These are phyloP conservation scores for Lactarius evosmus DNA, from an alignment of 768 basidiomycete species.

Conservation along the genomic window DNA sequence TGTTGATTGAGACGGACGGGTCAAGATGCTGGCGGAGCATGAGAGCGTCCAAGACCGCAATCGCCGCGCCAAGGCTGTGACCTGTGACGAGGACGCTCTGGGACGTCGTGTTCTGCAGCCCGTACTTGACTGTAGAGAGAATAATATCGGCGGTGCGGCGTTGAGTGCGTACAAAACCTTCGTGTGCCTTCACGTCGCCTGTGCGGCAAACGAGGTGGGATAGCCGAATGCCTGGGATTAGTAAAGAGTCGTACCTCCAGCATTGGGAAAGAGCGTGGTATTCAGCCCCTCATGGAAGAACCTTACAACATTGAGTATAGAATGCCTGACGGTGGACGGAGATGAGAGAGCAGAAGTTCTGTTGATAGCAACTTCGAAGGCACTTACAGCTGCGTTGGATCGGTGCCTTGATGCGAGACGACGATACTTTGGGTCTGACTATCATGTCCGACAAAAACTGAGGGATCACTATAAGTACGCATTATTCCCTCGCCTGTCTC, in stretches of 20 bases:
- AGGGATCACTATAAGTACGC: neutral
- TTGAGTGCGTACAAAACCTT: slow-evolving; percentile 42
- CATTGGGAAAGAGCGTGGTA: slow-evolving; percentile 35
- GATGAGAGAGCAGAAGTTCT: neutral
- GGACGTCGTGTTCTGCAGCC: slow-evolving; percentile 32
- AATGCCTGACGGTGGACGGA: slow-evolving; percentile 31
- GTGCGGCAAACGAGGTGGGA: neutral
- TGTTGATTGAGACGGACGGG: slow-evolving; percentile 35
- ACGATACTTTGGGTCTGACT: slow-evolving; percentile 36
- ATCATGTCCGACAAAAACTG: slow-evolving; percentile 42
- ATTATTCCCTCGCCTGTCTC: neutral
- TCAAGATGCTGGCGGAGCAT: slow-evolving; percentile 41
- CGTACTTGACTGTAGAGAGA: slow-evolving; percentile 34
- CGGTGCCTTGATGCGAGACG: slow-evolving; percentile 44
- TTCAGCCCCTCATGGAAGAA: slow-evolving; percentile 35
- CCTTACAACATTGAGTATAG: slow-evolving; percentile 39
- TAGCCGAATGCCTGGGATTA: no score
- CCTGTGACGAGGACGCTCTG: slow-evolving; percentile 44
- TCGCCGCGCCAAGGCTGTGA: slow-evolving; percentile 47
- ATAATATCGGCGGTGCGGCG: slow-evolving; percentile 39
- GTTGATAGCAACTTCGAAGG: neutral
- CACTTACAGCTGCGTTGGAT: slow-evolving; percentile 35
- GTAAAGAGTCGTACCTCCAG: slow-evolving; percentile 22
- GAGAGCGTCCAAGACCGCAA: slow-evolving; percentile 45
- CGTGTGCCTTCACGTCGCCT: slow-evolving; percentile 39